Evolutionary conservation across 495 filamentous ascomycete genomes (phyloP).

Genomic region (Neurospora sp.): DNA sequence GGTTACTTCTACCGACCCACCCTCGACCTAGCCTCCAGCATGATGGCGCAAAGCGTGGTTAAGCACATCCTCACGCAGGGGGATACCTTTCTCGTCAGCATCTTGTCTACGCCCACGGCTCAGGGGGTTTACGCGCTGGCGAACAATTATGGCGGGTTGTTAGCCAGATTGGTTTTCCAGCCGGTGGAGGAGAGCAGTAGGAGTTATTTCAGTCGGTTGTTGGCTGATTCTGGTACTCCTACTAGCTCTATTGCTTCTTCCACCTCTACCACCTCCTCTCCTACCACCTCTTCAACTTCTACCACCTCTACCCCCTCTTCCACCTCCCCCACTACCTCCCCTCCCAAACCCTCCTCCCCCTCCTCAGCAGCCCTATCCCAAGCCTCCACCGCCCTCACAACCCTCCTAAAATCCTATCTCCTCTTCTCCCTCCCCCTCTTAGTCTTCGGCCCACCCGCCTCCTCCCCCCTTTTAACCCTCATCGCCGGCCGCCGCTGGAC

Average conservation of each 20-base stretch:
- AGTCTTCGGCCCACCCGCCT: slow-evolving; percentile 59
- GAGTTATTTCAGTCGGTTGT: slow-evolving; percentile 71
- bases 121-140: slow-evolving; percentile 94
- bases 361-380: slow-evolving; percentile 32
- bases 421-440: slow-evolving; percentile 59
- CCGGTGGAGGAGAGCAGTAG: slow-evolving; percentile 89
- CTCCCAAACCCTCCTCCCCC: too few species aligned
- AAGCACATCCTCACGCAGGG: slow-evolving; percentile 94
- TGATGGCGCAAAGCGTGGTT: slow-evolving; percentile 77
- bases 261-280: background rate
- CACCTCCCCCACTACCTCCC: background rate
- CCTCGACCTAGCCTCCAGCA: slow-evolving; percentile 55
- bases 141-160: slow-evolving; percentile 84
- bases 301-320: background rate
- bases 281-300: too few species aligned
- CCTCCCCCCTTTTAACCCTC: slow-evolving; percentile 62
- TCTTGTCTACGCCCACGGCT: slow-evolving; percentile 60
- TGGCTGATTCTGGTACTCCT: slow-evolving; percentile 22
- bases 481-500: too few species aligned
- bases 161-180: slow-evolving; percentile 87
- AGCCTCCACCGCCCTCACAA: slow-evolving; percentile 37
- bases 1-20: slow-evolving; percentile 59
- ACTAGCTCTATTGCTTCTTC: background rate
- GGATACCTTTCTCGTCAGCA: slow-evolving; percentile 76
- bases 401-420: slow-evolving; percentile 50